Percentiles rank a stretch among this genome's conserved stretches.
phyloP scores from a whole-genome alignment of 306 rosid species.

The Ziziphus jujuba region DNA sequence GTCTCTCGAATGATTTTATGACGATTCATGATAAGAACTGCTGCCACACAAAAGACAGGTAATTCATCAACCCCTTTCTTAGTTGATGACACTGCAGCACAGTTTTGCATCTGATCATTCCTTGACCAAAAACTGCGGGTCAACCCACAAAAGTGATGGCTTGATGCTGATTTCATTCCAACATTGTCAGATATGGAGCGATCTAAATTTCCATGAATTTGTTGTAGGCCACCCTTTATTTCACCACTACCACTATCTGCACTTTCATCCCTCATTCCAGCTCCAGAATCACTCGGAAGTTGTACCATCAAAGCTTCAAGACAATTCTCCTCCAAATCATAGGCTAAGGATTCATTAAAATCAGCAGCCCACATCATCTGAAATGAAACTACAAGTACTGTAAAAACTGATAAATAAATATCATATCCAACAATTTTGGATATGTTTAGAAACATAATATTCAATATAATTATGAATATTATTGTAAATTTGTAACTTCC shows the following conservation, averaged over 20 bases:
- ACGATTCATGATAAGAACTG: constrained; percentile 76
- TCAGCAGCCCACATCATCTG: constrained; percentile 99
- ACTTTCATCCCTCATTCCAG: constrained; percentile 43
- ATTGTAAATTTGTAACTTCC: no score
- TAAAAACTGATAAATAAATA: neutral
- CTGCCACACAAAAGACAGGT: constrained; percentile 83
- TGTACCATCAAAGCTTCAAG: constrained; percentile 63
- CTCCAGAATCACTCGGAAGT: constrained; percentile 56
- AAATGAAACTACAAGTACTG: constrained; percentile 24
- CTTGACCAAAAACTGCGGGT: constrained; percentile 71
- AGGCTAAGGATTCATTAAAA: constrained; percentile 69
- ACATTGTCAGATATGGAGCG: constrained; percentile 30
- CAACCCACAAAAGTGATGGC: constrained; percentile 74
- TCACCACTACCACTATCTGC: constrained; percentile 37
- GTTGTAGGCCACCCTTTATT: constrained; percentile 39
- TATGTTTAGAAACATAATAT: no score
- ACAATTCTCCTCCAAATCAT: constrained; percentile 62
- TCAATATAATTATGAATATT: no score
- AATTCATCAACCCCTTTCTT: constrained; percentile 67
- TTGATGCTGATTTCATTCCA: constrained; percentile 51
- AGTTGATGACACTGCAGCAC: constrained; percentile 50
- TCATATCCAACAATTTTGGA: no score
- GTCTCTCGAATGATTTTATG: constrained; percentile 79
- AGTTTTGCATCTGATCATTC: constrained; percentile 44
- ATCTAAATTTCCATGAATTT: constrained; percentile 45